These are phyloP conservation scores for Knufia petricola DNA, from an alignment of 2,329 filamentous ascomycete species.

Conservation along the genomic window DNA sequence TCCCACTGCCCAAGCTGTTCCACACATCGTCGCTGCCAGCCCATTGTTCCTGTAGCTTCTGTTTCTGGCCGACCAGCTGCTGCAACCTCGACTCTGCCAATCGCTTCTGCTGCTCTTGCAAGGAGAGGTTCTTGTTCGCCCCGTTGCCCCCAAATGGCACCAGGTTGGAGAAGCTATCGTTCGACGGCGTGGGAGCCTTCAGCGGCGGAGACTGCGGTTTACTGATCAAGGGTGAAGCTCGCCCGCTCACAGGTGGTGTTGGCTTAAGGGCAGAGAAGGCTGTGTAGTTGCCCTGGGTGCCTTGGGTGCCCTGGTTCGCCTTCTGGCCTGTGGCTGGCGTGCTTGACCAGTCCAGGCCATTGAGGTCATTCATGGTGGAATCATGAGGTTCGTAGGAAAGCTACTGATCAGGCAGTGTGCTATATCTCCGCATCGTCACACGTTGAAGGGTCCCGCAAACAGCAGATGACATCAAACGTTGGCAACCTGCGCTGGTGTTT, in stretches of 20 bases:
- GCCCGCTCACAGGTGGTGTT: constrained; percentile 32
- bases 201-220: constrained; percentile 32
- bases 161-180: constrained; percentile 52
- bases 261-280: constrained; percentile 27
- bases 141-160: constrained; percentile 47
- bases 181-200: constrained; percentile 33
- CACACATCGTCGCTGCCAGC: constrained; percentile 57
- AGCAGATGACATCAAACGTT: background rate
- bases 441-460: background rate
- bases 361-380: constrained; percentile 38
- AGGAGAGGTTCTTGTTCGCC: constrained; percentile 56
- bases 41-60: constrained; percentile 65
- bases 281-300: constrained; percentile 26
- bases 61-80: constrained; percentile 65
- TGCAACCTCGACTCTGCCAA: constrained; percentile 65
- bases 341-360: constrained; percentile 37
- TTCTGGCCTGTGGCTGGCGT: constrained; percentile 29
- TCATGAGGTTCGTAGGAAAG: constrained; percentile 1
- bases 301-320: constrained; percentile 29
- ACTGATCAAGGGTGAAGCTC: constrained; percentile 32
- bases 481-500: background rate
- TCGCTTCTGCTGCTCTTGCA: constrained; percentile 56
- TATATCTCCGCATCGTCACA: background rate
- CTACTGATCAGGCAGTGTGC: background rate
- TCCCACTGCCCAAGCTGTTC: constrained; percentile 57